Evolutionary conservation across 352 stramenopile species (phyloP).

Genomic region (Phytophthora sp.): DNA sequence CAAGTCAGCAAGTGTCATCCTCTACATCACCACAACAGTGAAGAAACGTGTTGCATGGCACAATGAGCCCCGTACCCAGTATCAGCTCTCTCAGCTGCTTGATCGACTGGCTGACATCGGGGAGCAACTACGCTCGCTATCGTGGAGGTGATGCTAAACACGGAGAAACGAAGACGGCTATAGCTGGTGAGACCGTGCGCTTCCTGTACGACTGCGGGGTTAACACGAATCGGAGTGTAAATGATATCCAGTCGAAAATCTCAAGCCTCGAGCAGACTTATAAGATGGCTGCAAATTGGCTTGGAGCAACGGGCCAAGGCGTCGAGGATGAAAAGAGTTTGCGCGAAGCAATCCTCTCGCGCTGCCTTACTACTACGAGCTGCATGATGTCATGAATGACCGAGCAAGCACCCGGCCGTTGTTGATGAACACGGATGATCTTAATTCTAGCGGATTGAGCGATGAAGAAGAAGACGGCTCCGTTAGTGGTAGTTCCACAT

Average conservation of each 20-base stretch:
- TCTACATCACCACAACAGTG: no score
- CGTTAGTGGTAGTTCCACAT: no score
- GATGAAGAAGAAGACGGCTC: no score
- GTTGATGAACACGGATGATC: no score
- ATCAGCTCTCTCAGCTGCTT: slow-evolving; percentile 31
- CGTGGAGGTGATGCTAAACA: slow-evolving; percentile 24
- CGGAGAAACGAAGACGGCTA: slow-evolving; percentile 17
- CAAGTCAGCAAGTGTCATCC: no score
- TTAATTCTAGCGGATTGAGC: no score
- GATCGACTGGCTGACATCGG: slow-evolving; percentile 30
- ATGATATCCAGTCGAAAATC: slow-evolving; percentile 31
- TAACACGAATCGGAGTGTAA: slow-evolving; percentile 13
- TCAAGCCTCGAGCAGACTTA: slow-evolving; percentile 16
- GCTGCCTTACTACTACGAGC: background rate
- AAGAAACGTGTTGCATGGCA: no score
- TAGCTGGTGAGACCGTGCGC: slow-evolving; percentile 18
- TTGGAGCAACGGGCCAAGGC: slow-evolving; percentile 28
- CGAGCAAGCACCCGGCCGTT: background rate
- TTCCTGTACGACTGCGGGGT: slow-evolving; percentile 14
- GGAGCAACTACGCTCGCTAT: slow-evolving; percentile 28
- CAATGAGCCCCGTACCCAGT: no score
- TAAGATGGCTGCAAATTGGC: slow-evolving; percentile 17
- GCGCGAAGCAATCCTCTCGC: background rate
- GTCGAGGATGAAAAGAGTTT: slow-evolving; percentile 13
- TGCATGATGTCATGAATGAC: background rate